Conservation (phyloP, 129 eudicot genomes). For the Saposhnikovia divaricata region DNA sequence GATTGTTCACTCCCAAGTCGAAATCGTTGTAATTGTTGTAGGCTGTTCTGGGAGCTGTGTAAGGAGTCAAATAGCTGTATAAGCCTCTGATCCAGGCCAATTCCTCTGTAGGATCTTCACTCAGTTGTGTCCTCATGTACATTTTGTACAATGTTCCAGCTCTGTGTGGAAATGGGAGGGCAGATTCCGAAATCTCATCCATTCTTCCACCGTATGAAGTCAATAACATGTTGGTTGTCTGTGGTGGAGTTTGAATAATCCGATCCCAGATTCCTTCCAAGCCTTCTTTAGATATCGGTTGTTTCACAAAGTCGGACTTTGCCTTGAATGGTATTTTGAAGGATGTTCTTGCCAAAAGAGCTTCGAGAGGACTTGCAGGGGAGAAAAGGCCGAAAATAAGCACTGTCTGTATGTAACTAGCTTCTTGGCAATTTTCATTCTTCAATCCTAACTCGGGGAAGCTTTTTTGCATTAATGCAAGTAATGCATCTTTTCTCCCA, state of each 20-base stretch:
- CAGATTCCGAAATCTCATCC: slow-evolving; percentile 3
- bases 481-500: neutral
- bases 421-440: neutral
- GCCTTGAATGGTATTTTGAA: neutral
- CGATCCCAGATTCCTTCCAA: neutral
- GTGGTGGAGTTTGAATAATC: neutral
- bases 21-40: neutral
- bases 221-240: neutral
- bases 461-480: neutral
- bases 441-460: neutral
- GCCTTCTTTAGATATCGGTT: slow-evolving; percentile 8
- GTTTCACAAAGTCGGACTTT: slow-evolving; percentile 4
- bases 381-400: neutral
- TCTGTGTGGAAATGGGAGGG: slow-evolving; percentile 2
- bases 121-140: neutral
- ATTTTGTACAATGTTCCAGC: slow-evolving; percentile 8
- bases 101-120: neutral
- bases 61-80: neutral
- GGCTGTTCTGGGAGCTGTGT: slow-evolving; percentile 1
- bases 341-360: neutral
- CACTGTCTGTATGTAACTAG: neutral
- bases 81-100: slow-evolving; percentile 3
- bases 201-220: slow-evolving; percentile 7
- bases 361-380: neutral
- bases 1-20: slow-evolving; percentile 6